These are phyloP conservation scores for Bipolaris gigantea DNA, from an alignment of 2,329 filamentous ascomycete species.

Conservation along the genomic window DNA sequence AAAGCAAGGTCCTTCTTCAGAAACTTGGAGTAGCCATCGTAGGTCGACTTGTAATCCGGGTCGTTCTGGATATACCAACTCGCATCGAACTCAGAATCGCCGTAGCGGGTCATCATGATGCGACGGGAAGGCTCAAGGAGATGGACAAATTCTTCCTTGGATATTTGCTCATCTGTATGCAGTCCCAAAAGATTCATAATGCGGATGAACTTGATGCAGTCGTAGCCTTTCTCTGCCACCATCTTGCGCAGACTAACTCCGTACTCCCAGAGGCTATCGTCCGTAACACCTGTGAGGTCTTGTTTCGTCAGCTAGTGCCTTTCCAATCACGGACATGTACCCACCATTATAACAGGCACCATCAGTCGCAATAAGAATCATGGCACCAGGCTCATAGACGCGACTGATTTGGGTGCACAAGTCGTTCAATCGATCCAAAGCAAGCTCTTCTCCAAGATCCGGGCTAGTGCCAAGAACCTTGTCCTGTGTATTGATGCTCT, in stretches of 20 bases:
- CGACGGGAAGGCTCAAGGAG: neutral
- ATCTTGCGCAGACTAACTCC: neutral
- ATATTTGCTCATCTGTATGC: no score
- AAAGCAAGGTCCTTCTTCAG: no score
- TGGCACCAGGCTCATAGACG: conserved; percentile 41
- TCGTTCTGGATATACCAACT: neutral
- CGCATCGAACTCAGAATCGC: neutral
- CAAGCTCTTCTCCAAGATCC: conserved; percentile 49
- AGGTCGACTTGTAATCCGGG: neutral
- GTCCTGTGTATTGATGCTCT: conserved; percentile 57
- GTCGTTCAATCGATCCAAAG: conserved; percentile 45
- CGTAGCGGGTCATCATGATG: neutral
- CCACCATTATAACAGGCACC: conserved; percentile 45
- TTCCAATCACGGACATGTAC: conserved; percentile 10
- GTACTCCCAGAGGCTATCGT: neutral
- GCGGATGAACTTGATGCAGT: neutral
- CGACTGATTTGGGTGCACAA: conserved; percentile 46
- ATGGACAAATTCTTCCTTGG: neutral
- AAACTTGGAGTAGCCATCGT: no score
- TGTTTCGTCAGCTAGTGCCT: no score
- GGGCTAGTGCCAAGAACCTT: conserved; percentile 57
- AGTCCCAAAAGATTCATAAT: neutral
- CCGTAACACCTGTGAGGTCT: conserved; percentile 33
- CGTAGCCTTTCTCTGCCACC: neutral
- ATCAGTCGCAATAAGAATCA: conserved; percentile 47